A percentile compares a stretch with the other conserved stretches of the same genome.
phyloP scores from a whole-genome alignment of 257 asterid genomes.

The Solanum ossicruentum region DNA sequence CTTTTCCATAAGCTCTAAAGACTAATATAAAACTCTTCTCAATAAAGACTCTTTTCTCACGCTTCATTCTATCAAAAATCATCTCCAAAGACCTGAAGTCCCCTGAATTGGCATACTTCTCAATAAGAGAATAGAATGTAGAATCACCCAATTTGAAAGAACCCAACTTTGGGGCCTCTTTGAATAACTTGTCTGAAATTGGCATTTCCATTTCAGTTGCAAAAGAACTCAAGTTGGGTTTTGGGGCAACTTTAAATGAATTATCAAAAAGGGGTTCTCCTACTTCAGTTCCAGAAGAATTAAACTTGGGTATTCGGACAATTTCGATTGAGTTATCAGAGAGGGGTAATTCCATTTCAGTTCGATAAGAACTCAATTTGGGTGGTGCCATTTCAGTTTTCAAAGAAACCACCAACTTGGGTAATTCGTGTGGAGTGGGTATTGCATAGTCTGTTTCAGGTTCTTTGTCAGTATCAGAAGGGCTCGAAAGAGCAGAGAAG shows the following conservation, averaged over 20 bases:
- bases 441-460: not conserved
- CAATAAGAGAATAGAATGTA: slow-evolving; percentile 65
- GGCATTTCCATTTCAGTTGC: slow-evolving; percentile 18
- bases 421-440: not conserved
- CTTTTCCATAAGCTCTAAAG: slow-evolving; percentile 75
- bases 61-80: slow-evolving; percentile 56
- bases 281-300: not conserved
- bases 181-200: slow-evolving; percentile 43
- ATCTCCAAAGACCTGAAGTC: slow-evolving; percentile 63
- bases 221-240: not conserved
- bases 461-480: not conserved
- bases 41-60: slow-evolving; percentile 43
- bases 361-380: not conserved
- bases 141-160: slow-evolving; percentile 75
- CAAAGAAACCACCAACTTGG: not conserved
- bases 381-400: not conserved
- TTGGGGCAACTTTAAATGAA: slow-evolving; percentile 1
- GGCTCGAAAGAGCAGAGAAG: slow-evolving; percentile 21
- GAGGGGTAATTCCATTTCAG: not conserved
- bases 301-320: not conserved
- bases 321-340: not conserved
- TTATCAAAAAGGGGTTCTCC: not conserved
- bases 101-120: slow-evolving; percentile 46
- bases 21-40: slow-evolving; percentile 61
- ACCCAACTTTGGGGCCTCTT: slow-evolving; percentile 34